Evolutionary conservation across 768 basidiomycete species (phyloP), one percentile per base, ranked within the genome.

Genomic region (Postia placenta): DNA sequence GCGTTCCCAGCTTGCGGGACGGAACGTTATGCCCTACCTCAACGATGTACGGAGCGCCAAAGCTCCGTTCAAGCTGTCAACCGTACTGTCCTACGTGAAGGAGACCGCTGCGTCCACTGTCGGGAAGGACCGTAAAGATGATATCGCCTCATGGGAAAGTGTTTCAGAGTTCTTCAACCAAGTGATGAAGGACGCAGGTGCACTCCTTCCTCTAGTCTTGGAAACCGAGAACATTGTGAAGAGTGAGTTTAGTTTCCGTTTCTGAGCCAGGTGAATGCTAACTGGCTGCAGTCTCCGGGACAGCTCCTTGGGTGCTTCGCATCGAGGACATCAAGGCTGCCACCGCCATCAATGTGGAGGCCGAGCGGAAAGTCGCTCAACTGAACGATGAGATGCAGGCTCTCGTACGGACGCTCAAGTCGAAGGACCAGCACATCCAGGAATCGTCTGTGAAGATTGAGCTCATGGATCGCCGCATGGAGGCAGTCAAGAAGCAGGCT

Each of bases 361-460:
- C 94, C 0, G 95, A 97, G 61, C 80, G 87, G 41, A 89, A 90
- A 66, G 84, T 92, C 5, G 71, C 79, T 2, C 85, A 89, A 52
- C 75, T 96, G 20, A 87, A 84, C 53, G 94, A 96, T 54, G 92
- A 98, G 66, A 79, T 96, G 56, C 87, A 92, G 60, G 85, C 85
- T 6, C 80, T 98, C 35, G 78, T 85, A 24, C 84, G 93, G 25
- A 88, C 78, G 43, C 74, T 97, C 61, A 88, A 87, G 63, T 69
- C 80, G n/a, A 83, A 90, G 68, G 96, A 98, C 53, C 92, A 96
- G 72, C 76, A 68, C 22, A 83, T 92, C 28, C 92, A 97, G 64
- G 96, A 98, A 61, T 74, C 83, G 4, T 71, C 73, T 2, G 93
- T 97, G 48, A 97, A 94, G 74, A 92, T 97, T 49, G 92, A 97